Evolutionary conservation across 1,139 yeast species (phyloP).

Genomic region (Hansenula anomala): DNA sequence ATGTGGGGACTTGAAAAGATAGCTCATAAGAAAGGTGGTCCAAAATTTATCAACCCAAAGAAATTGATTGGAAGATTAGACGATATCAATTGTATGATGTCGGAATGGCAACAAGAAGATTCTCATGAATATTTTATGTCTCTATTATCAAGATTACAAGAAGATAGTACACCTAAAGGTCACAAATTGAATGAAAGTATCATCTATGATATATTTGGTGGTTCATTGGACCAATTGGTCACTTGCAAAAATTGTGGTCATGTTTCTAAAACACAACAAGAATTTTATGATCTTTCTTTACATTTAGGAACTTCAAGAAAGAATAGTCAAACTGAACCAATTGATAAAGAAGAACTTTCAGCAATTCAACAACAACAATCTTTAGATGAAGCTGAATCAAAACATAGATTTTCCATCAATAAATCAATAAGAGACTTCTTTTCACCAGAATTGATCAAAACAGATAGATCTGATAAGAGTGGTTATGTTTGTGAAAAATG

Average conservation of each 20-base stretch:
- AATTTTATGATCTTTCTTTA: constrained; percentile 85
- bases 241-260: constrained; percentile 77
- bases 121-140: constrained; percentile 97
- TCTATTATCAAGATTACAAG: constrained; percentile 79
- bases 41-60: constrained; percentile 63
- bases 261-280: constrained; percentile 87
- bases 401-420: constrained; percentile 55
- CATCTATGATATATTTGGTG: constrained; percentile 91
- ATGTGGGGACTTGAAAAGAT: constrained; percentile 50
- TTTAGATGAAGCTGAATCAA: constrained; percentile 17
- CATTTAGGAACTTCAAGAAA: constrained; percentile 38
- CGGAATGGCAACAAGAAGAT: constrained; percentile 97
- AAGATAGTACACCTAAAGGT: constrained; percentile 89
- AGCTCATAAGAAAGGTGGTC: constrained; percentile 24
- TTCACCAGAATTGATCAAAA: constrained; percentile 68
- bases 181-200: constrained; percentile 75
- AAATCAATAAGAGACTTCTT: constrained; percentile 77
- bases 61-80: constrained; percentile 66
- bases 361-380: constrained; percentile 3
- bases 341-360: not conserved
- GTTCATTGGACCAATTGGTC: constrained; percentile 77
- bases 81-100: constrained; percentile 94
- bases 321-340: constrained; percentile 10
- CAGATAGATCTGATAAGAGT: constrained; percentile 55
- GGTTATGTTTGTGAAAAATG: constrained; percentile 91